Base-by-base conservation (phyloP, 1,139 yeast species). In the Yamadazyma spencermartinsiae region DNA sequence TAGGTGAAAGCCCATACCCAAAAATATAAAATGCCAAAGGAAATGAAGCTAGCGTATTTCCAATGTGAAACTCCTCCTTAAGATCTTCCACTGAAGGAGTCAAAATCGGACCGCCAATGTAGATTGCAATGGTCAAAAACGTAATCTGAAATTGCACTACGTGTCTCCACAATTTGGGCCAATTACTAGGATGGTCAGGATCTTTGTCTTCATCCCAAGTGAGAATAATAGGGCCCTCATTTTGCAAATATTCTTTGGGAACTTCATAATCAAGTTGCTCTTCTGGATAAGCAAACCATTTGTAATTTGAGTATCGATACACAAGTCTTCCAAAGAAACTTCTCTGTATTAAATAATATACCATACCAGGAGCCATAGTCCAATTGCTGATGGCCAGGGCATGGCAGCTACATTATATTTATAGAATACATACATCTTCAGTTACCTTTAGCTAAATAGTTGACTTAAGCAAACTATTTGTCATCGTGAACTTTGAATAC, bases 1-100 rank as follows among this genome's bases (percentile, higher is more conserved):
- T 55, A 11, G 73, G 72, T 3, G 72, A 73, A 13, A 63, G 35
- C 29, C 69, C 73, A 41, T 66, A 67, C 6, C 72, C 73, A 31
- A 67, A 50, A 11, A 67, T 71, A 44, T 65, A 68, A 37, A 65
- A 42, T 2, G 68, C 44, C 42, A 68, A 53, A 45, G 77, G 61
- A 49, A 63, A 26, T 1, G 70, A 60, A 0, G 80, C 74, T 3
- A 63, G 65, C 10, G 68, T 71, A 35, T 62, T 60, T 11, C 72
- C 56, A 2, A 74, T 62, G 11, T 56, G 46, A 41, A 77, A 76
- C 18, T 74, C 70, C 16, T 58, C 56, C 52, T 65, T 61, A 33
- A 81, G 54, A 19, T 63, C 50, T 10, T 55, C 58, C 11, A 58
- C 38, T 17, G 63, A 64, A 1, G 65, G 65, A 13, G 65, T 53